Evolutionary conservation across 331 rosid genomes (phyloP), one percentile per base, ranked within the genome.

Genomic region (Quercus tomentella): DNA sequence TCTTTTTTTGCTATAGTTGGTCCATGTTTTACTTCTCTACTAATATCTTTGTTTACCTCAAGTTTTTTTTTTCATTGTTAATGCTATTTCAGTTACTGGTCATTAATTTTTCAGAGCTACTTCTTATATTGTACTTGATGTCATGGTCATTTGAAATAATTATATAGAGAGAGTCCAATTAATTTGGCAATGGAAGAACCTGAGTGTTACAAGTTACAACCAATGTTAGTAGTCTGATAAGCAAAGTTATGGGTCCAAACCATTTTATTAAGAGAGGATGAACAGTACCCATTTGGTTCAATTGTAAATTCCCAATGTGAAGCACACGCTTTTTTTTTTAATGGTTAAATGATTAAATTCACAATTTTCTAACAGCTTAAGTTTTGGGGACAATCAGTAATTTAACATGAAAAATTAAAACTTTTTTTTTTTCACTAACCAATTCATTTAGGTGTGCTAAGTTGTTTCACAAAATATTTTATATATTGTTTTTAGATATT

Each of bases 291-390:
- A 1, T 31, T 31, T 66, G 51, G 26, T 77, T 80, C 18, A 71
- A 58, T 66, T 74, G 66, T 58, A 75, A 65, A 77, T 49, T 71
- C 63, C n/a, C 1, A 79, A 70, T 77, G 71, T 30, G 79, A 30
- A 28, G 16, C 51, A 1, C 31, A 61, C 75, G 43, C 61, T 72
- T 60, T 58, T 62, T 58, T 62, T 18, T 9, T 41, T 41, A 2
- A 41, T 41, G 45, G 45, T 9, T 9, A 2, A 41, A 9, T 41
- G 3, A 8, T 41, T 41, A 41, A 41, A 41, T 41, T 41, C 0
- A 41, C 49, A 8, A 41, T 41, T 41, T 41, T 2, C 4, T 41
- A 9, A 41, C 14, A 0, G 14, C 14, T 2, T 41, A 41, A 41
- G 45, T 41, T 41, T 41, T 41, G 4, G 49, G 11, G 14, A 41